Conservation (phyloP, 805 yeast genomes). For the Komagataella populi region DNA sequence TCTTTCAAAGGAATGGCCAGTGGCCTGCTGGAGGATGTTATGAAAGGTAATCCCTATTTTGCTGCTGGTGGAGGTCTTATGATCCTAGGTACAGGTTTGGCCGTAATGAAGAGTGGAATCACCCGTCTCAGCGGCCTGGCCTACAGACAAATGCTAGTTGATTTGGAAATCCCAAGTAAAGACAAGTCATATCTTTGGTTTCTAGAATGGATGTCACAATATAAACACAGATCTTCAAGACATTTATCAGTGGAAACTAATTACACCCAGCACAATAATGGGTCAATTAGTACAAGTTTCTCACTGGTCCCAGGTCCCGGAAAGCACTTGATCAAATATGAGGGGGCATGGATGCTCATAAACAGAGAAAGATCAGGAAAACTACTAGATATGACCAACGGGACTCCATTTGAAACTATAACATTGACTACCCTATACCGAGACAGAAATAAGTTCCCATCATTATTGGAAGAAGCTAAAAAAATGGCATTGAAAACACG, state of each 20-base stretch:
- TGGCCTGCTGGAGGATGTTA: slow-evolving; percentile 34
- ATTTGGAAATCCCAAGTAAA: slow-evolving; percentile 83
- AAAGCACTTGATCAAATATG: slow-evolving; percentile 72
- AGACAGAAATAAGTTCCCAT: slow-evolving; percentile 58
- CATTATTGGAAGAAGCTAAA: slow-evolving; percentile 70
- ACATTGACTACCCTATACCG: slow-evolving; percentile 80
- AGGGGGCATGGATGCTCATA: slow-evolving; percentile 79
- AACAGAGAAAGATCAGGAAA: slow-evolving; percentile 86
- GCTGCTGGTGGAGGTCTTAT: slow-evolving; percentile 98
- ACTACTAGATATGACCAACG: slow-evolving; percentile 76
- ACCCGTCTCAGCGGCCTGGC: slow-evolving; percentile 50
- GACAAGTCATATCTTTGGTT: slow-evolving; percentile 95
- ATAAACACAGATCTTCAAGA: slow-evolving; percentile 62
- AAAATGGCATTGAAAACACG: slow-evolving; percentile 64
- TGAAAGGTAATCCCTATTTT: slow-evolving; percentile 79
- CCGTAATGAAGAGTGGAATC: slow-evolving; percentile 60
- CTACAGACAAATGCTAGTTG: slow-evolving; percentile 78
- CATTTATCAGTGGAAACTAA: slow-evolving; percentile 86
- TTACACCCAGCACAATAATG: slow-evolving; percentile 82
- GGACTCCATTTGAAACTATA: slow-evolving; percentile 95
- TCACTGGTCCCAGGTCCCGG: slow-evolving; percentile 97
- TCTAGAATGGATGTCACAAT: slow-evolving; percentile 86
- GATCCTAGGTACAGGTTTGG: slow-evolving; percentile 85
- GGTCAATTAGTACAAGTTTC: slow-evolving; percentile 77
- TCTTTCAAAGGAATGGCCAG: slow-evolving; percentile 18